Percentiles rank a stretch among this genome's conserved stretches.
Evolutionary conservation across 768 basidiomycete genomes (phyloP).

Genomic region (Auriscalpium orientale): DNA sequence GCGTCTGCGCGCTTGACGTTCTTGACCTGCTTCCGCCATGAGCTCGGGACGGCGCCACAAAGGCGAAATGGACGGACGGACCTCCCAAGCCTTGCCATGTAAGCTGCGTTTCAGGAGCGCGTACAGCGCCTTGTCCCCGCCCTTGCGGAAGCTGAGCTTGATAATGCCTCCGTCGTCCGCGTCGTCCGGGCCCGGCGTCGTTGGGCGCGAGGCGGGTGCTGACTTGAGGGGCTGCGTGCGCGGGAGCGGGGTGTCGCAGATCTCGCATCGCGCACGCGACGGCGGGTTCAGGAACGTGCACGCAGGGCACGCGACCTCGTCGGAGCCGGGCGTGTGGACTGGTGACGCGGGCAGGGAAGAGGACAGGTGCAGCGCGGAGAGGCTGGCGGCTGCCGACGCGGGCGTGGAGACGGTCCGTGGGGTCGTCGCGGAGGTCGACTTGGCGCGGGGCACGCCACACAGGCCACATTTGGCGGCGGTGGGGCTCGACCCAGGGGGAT

Average conservation of each 20-base stretch:
- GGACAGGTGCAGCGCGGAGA: conserved; percentile 28
- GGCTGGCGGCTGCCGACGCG: neutral
- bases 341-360: conserved; percentile 36
- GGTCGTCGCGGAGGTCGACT: conserved; percentile 21
- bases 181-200: conserved; percentile 34
- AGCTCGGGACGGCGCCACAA: no score
- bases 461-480: conserved; percentile 62
- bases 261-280: conserved; percentile 69
- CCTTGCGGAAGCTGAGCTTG: conserved; percentile 85
- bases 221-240: conserved; percentile 33
- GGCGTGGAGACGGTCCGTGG: conserved; percentile 16
- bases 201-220: conserved; percentile 58
- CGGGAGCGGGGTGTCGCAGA: conserved; percentile 71
- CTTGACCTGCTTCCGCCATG: neutral
- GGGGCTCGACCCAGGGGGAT: conserved; percentile 69
- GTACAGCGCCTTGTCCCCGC: conserved; percentile 84
- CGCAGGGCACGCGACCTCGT: conserved; percentile 60
- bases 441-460: conserved; percentile 69
- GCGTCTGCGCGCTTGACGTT: neutral
- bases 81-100: conserved; percentile 72
- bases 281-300: conserved; percentile 93
- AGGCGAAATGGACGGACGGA: conserved; percentile 16
- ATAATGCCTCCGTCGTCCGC: conserved; percentile 42
- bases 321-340: conserved; percentile 10
- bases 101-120: conserved; percentile 63